Conservation (phyloP, 345 rosid species). For the Citrus australasica region DNA sequence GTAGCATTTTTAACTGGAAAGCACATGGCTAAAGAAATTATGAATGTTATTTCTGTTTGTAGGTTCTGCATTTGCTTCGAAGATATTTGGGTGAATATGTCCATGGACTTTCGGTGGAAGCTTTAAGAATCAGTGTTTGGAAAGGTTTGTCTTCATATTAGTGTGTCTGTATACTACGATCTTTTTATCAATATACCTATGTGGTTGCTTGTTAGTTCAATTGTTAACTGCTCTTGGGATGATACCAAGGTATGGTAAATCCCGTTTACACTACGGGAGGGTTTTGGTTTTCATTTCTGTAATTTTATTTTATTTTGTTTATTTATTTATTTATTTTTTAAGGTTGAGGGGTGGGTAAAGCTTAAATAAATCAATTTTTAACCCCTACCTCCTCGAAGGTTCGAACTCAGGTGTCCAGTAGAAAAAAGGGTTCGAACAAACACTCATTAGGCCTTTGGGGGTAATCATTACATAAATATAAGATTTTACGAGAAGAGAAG, state of each 20-base stretch:
- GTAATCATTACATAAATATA: no score
- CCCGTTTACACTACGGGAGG: neutral
- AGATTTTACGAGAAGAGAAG: no score
- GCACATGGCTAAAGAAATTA: neutral
- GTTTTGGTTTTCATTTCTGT: neutral
- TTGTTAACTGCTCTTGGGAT: neutral
- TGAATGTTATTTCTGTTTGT: conserved; percentile 19
- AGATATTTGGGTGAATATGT: conserved; percentile 96
- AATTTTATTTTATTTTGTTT: no score
- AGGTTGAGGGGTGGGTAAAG: no score
- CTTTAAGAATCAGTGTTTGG: conserved; percentile 96
- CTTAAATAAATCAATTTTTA: no score
- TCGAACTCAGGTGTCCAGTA: no score
- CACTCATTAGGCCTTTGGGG: no score
- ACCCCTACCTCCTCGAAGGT: no score
- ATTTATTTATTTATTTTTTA: no score
- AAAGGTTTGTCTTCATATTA: conserved; percentile 52
- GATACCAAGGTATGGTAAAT: neutral
- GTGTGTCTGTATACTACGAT: neutral
- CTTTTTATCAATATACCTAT: neutral
- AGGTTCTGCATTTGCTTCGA: conserved; percentile 97
- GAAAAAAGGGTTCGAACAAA: no score
- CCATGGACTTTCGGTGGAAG: conserved; percentile 89
- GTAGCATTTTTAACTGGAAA: neutral
- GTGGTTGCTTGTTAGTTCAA: neutral